phyloP scores from a whole-genome alignment of 306 rosid genomes.

The Vicia faba region DNA sequence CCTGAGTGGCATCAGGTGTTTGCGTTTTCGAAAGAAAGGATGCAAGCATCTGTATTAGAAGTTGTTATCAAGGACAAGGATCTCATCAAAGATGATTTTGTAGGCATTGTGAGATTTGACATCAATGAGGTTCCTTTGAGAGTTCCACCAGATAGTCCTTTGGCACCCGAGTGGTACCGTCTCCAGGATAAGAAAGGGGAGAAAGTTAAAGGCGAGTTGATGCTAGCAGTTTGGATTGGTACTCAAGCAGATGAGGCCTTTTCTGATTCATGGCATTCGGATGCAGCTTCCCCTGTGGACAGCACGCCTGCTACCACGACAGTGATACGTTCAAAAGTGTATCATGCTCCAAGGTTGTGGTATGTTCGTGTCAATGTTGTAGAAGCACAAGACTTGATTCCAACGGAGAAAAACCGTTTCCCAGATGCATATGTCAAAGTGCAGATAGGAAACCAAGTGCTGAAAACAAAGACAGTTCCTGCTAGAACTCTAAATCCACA shows the following conservation, averaged over 20 bases:
- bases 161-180: conserved; percentile 92
- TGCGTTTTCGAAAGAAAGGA: conserved; percentile 81
- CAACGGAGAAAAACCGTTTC: conserved; percentile 49
- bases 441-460: conserved; percentile 50
- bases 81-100: conserved; percentile 80
- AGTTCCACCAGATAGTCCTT: conserved; percentile 87
- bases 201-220: conserved; percentile 76
- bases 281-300: conserved; percentile 63
- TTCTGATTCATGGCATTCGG: conserved; percentile 91
- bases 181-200: conserved; percentile 76
- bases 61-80: conserved; percentile 84
- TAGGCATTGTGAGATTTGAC: conserved; percentile 77
- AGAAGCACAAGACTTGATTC: conserved; percentile 56
- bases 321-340: conserved; percentile 60
- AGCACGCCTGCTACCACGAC: conserved; percentile 50
- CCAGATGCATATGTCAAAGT: conserved; percentile 53
- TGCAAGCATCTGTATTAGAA: conserved; percentile 85
- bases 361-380: conserved; percentile 67
- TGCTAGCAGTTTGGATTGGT: conserved; percentile 96
- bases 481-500: conserved; percentile 44
- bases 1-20: conserved; percentile 90
- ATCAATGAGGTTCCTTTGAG: conserved; percentile 76
- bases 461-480: conserved; percentile 53
- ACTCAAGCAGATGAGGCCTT: conserved; percentile 93
- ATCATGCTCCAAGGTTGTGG: conserved; percentile 76